Conservation (phyloP, 768 basidiomycete species). For the Daedaleopsis sinensis region DNA sequence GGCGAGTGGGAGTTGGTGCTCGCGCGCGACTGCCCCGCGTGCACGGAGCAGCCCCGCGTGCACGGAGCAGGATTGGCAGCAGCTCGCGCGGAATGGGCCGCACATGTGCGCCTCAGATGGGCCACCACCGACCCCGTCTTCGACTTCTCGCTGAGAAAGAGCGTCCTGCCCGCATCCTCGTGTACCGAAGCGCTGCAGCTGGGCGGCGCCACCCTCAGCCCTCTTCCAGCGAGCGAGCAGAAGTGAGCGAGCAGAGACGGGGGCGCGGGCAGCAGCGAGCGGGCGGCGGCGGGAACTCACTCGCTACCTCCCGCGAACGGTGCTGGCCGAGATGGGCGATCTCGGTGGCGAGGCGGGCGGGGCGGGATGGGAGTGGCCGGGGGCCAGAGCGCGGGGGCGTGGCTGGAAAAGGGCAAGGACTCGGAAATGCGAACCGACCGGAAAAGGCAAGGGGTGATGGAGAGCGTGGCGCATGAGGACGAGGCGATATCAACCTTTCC, state of each 20-base stretch:
- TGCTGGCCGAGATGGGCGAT: background rate
- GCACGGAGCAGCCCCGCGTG: background rate
- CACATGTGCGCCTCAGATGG: background rate
- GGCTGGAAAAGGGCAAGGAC: conserved; percentile 7
- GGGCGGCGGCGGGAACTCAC: background rate
- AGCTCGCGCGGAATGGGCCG: background rate
- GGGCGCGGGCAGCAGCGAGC: background rate
- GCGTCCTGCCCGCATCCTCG: conserved; percentile 15
- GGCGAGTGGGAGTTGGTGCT: background rate
- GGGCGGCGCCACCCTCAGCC: background rate
- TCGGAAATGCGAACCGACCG: conserved; percentile 18
- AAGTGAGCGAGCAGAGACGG: background rate
- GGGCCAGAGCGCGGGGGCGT: conserved; percentile 6
- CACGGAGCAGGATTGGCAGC: background rate
- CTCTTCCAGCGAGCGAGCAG: background rate
- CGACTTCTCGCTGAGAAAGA: conserved; percentile 22
- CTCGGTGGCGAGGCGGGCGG: conserved; percentile 5
- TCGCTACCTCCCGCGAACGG: background rate
- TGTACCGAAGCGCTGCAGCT: conserved; percentile 12
- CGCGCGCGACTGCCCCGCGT: no score
- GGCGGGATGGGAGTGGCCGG: conserved; percentile 14
- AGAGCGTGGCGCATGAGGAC: conserved; percentile 18
- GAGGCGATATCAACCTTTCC: conserved; percentile 15
- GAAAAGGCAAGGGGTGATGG: conserved; percentile 12
- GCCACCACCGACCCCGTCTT: background rate